Percentiles rank a stretch among this genome's conserved stretches.
phyloP scores from a whole-genome alignment of 208 protist genomes.

The Polymyxa betae region DNA sequence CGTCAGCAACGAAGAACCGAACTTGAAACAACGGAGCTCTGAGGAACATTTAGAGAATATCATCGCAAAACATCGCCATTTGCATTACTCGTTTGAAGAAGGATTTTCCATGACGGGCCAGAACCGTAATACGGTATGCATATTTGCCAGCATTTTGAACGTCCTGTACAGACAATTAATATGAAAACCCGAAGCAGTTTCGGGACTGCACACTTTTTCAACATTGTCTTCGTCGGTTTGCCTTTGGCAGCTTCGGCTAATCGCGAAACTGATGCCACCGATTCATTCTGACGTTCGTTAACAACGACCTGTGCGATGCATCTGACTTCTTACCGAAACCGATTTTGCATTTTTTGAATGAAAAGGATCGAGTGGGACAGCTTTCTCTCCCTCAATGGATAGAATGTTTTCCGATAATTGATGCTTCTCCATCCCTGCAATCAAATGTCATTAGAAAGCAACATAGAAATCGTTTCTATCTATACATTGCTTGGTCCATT shows the following conservation, averaged over 20 bases:
- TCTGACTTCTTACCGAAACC: too few relatives aligned
- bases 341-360: too few relatives aligned
- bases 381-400: too few relatives aligned
- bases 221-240: constrained; percentile 17
- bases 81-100: neutral
- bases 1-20: constrained; percentile 26
- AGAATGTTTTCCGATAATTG: too few relatives aligned
- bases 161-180: neutral
- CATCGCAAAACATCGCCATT: neutral
- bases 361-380: too few relatives aligned
- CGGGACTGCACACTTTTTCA: neutral
- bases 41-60: neutral
- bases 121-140: constrained; percentile 31
- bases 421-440: too few relatives aligned
- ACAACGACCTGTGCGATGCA: too few relatives aligned
- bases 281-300: too few relatives aligned
- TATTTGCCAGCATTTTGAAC: constrained; percentile 39
- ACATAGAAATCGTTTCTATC: too few relatives aligned
- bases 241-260: constrained; percentile 13
- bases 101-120: neutral
- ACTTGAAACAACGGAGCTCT: neutral
- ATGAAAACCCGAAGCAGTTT: neutral
- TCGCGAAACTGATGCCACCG: neutral
- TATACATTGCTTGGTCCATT: constrained; percentile 16
- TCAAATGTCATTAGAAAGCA: too few relatives aligned